phyloP scores from a whole-genome alignment of 2,329 filamentous ascomycete genomes.

The Hypoxylon sp. region DNA sequence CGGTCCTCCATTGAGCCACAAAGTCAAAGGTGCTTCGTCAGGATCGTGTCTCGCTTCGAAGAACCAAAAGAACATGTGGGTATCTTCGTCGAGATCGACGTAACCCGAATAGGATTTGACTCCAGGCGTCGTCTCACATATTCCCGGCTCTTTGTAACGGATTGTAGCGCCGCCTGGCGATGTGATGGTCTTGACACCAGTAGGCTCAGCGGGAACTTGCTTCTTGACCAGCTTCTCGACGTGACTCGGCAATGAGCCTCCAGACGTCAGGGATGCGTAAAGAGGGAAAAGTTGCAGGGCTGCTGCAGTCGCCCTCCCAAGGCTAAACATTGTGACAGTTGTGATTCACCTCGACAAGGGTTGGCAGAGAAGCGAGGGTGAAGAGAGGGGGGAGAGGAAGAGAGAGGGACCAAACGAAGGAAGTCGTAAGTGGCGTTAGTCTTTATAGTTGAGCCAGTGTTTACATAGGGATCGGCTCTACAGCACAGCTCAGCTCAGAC shows the following conservation, averaged over 20 bases:
- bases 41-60: constrained; percentile 61
- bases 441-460: constrained; percentile 25
- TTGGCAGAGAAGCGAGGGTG: constrained; percentile 3
- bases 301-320: constrained; percentile 30
- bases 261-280: constrained; percentile 34
- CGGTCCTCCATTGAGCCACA: constrained; percentile 69
- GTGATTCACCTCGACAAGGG: constrained; percentile 7
- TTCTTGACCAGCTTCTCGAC: constrained; percentile 50
- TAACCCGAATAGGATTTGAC: constrained; percentile 63
- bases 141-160: constrained; percentile 67
- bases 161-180: constrained; percentile 62
- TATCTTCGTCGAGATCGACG: constrained; percentile 50
- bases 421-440: background rate
- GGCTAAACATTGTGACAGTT: constrained; percentile 28
- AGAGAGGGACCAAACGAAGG: background rate
- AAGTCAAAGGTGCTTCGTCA: constrained; percentile 57
- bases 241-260: constrained; percentile 43
- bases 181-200: constrained; percentile 61
- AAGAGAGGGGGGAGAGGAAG: background rate
- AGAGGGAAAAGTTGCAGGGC: constrained; percentile 40
- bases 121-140: constrained; percentile 67
- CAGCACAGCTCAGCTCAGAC: constrained; percentile 17
- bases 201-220: constrained; percentile 59
- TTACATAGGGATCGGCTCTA: constrained; percentile 31
- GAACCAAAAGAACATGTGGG: constrained; percentile 64